Percentiles rank a stretch among this genome's conserved stretches.
These are phyloP conservation scores for Aurifilum marmelostoma DNA, from an alignment of 2,329 filamentous ascomycete species.

Conservation along the genomic window DNA sequence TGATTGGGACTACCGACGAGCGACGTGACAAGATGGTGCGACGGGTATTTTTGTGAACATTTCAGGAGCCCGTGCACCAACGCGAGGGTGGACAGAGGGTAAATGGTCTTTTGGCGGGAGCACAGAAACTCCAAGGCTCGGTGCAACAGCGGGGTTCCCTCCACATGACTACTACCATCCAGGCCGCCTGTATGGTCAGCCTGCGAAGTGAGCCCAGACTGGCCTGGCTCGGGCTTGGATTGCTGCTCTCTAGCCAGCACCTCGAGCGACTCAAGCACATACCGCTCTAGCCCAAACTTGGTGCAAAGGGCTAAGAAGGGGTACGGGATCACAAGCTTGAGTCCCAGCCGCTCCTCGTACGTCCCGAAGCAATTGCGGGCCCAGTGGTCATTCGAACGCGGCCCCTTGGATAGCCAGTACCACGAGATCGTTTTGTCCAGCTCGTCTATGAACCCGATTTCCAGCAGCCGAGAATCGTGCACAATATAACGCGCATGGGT, in stretches of 20 bases:
- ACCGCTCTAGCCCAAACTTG: conserved; percentile 39
- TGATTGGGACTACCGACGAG: conserved; percentile 19
- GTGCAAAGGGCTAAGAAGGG: conserved; percentile 40
- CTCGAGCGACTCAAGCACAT: conserved; percentile 35
- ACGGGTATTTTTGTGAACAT: conserved; percentile 9
- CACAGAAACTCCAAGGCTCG: conserved; percentile 42
- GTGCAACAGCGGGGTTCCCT: conserved; percentile 36
- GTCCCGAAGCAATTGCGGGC: conserved; percentile 36
- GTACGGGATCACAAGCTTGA: conserved; percentile 12
- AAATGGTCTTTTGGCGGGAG: conserved; percentile 41
- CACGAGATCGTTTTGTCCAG: conserved; percentile 37
- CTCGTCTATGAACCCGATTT: conserved; percentile 35
- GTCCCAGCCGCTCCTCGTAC: conserved; percentile 18
- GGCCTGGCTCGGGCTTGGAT: background rate
- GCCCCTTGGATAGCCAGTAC: conserved; percentile 37
- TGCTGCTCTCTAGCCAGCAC: background rate
- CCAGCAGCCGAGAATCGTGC: conserved; percentile 29
- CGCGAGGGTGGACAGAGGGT: conserved; percentile 37
- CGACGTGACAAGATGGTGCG: background rate
- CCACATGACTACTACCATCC: background rate
- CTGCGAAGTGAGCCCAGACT: background rate
- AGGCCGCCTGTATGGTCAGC: background rate
- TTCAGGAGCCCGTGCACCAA: conserved; percentile 32
- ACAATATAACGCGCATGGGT: conserved; percentile 39
- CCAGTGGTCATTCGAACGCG: conserved; percentile 40